Evolutionary conservation across 2,329 filamentous ascomycete genomes (phyloP).

Genomic region (Fusarium acutatum): DNA sequence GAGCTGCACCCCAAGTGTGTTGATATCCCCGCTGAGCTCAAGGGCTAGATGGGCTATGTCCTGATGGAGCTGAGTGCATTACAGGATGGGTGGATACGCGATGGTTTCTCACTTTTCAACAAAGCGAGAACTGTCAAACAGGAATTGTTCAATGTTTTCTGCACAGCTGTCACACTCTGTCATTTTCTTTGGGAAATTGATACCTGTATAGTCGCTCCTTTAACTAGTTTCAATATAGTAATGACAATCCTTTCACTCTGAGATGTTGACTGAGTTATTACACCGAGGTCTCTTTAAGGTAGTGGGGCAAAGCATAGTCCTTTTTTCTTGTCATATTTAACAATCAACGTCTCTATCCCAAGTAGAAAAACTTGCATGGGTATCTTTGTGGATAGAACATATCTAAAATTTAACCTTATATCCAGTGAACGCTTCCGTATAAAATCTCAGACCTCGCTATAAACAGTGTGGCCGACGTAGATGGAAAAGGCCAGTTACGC

Average conservation of each 20-base stretch:
- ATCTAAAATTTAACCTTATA: rapidly evolving
- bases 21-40: not conserved
- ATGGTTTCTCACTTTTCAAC: not conserved
- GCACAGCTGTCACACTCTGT: not conserved
- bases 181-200: not conserved
- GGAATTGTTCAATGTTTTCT: not conserved
- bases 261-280: no score
- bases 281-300: not conserved
- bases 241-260: not conserved
- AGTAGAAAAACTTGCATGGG: rapidly evolving
- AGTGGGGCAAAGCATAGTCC: no score
- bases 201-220: not conserved
- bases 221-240: not conserved
- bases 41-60: not conserved
- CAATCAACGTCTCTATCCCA: rapidly evolving
- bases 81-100: not conserved
- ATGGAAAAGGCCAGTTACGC: rapidly evolving
- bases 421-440: rapidly evolving
- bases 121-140: not conserved
- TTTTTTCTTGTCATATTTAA: not conserved
- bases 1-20: constrained; percentile 1
- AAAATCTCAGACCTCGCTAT: not conserved
- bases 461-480: rapidly evolving
- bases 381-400: not conserved
- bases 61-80: not conserved